Base-by-base conservation (phyloP, 306 rosid genomes). In the Geum urbanum region DNA sequence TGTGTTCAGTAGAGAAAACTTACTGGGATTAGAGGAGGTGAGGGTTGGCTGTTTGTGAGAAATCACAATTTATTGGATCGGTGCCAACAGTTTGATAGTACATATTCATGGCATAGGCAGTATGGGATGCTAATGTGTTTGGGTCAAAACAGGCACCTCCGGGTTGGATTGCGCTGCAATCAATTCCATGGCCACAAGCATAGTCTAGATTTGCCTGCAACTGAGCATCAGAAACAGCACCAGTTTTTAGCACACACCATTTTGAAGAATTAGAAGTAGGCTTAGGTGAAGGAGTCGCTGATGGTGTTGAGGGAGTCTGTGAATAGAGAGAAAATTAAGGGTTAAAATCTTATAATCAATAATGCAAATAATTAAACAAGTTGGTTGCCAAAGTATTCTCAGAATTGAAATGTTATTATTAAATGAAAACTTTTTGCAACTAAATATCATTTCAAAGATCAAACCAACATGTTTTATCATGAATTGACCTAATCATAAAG, bases 81-180 rank as follows among this genome's bases (percentile, higher is more conserved):
- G 71, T 87, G 14, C 78, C 86, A 68, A 67, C 48, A 4, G 76
- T 76, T 37, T 94, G 99, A 76, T 81, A 94, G 72, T 94, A 94
- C 49, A 87, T 86, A 81, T 94, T 94, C 97, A 94, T 94, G 76
- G 96, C 96, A 79, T 73, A 94, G 64, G 99, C 80, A 58, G 96
- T 86, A 70, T 89, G 98, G 9, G 92, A 89, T n/a, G 75, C 69
- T 0, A 83, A 43, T 6, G 87, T 89, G 79, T 87, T 82, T 10
- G 96, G 96, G n/a, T 86, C 92, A 41, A 76, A 92, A 79, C 98
- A 92, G 76, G 86, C 89, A 0, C 96, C 98, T 55, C 96, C 95
- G 0, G 87, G 73, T 79, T 86, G 88, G 78, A 92, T 89, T 46
- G 85, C 58, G 4, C 88, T 75, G 51, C 98, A 92, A 74, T 89